These are phyloP conservation scores for Eucalyptus microcorys DNA, from an alignment of 345 rosid species.

Conservation along the genomic window DNA sequence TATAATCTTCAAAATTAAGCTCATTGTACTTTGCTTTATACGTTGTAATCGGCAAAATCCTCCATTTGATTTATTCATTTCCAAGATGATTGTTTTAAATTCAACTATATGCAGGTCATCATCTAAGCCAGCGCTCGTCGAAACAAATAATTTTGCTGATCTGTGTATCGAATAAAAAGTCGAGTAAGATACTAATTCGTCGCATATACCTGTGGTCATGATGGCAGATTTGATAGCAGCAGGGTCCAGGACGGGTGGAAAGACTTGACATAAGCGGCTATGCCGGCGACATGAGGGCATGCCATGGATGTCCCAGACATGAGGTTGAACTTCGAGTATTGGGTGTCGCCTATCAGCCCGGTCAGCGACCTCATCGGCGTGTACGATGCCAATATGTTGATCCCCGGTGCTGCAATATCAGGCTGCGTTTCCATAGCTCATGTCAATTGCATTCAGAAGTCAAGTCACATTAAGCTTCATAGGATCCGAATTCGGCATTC, in stretches of 20 bases:
- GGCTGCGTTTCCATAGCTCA: slow-evolving; percentile 33
- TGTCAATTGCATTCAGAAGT: neutral
- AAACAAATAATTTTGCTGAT: neutral
- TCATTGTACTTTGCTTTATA: neutral
- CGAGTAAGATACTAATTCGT: neutral
- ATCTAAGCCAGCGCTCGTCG: neutral
- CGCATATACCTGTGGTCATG: slow-evolving; percentile 59
- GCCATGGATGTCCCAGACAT: slow-evolving; percentile 97
- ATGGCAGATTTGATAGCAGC: slow-evolving; percentile 90
- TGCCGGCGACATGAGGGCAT: slow-evolving; percentile 82
- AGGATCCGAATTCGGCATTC: neutral
- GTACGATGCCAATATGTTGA: slow-evolving; percentile 75
- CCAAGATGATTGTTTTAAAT: neutral
- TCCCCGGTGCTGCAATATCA: slow-evolving; percentile 82
- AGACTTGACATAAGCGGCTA: slow-evolving; percentile 82
- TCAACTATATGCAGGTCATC: neutral
- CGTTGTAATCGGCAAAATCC: neutral
- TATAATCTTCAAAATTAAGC: neutral
- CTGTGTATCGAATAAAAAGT: neutral
- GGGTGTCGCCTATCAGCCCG: slow-evolving; percentile 76
- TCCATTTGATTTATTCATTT: neutral
- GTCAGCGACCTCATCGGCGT: slow-evolving; percentile 71
- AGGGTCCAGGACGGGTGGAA: slow-evolving; percentile 79
- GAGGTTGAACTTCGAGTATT: slow-evolving; percentile 49
- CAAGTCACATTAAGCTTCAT: neutral